phyloP scores from a whole-genome alignment of 192 early-diverging fungal species.

The Coemansia javaensis region DNA sequence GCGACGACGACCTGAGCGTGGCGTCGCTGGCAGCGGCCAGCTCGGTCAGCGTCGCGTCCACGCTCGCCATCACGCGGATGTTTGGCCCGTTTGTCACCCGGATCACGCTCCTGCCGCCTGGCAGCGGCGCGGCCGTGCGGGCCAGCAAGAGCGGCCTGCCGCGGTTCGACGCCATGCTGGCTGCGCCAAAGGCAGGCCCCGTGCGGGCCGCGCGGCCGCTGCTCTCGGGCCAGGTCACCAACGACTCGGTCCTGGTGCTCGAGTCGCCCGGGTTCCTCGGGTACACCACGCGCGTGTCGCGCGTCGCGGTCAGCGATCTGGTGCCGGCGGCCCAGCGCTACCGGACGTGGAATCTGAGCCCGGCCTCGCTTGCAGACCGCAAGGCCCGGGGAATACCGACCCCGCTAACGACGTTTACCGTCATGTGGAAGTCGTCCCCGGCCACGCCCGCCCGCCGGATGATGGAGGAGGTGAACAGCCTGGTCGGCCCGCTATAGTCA shows the following conservation, averaged over 20 bases:
- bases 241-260: constrained; percentile 29
- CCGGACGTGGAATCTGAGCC: constrained; percentile 41
- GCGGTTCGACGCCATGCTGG: constrained; percentile 40
- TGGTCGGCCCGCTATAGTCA: constrained; percentile 14
- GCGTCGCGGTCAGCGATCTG: constrained; percentile 24
- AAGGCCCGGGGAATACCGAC: constrained; percentile 6
- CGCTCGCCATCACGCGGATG: constrained; percentile 20
- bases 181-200: constrained; percentile 1
- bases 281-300: constrained; percentile 16
- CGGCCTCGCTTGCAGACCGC: constrained; percentile 2
- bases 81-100: constrained; percentile 49
- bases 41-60: constrained; percentile 33
- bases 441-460: constrained; percentile 13
- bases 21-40: constrained; percentile 29
- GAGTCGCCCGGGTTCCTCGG: constrained; percentile 40
- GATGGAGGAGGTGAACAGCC: constrained; percentile 37
- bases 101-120: constrained; percentile 20
- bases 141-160: constrained; percentile 36
- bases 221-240: constrained; percentile 17
- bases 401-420: constrained; percentile 32
- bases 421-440: constrained; percentile 35
- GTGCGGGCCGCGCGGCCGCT: background rate
- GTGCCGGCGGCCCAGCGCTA: constrained; percentile 14
- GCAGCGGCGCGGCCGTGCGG: background rate
- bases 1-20: constrained; percentile 17